A percentile compares a stretch with the other conserved stretches of the same genome.
phyloP scores from a whole-genome alignment of 139 green algal species.

The Haematococcus lacustris region DNA sequence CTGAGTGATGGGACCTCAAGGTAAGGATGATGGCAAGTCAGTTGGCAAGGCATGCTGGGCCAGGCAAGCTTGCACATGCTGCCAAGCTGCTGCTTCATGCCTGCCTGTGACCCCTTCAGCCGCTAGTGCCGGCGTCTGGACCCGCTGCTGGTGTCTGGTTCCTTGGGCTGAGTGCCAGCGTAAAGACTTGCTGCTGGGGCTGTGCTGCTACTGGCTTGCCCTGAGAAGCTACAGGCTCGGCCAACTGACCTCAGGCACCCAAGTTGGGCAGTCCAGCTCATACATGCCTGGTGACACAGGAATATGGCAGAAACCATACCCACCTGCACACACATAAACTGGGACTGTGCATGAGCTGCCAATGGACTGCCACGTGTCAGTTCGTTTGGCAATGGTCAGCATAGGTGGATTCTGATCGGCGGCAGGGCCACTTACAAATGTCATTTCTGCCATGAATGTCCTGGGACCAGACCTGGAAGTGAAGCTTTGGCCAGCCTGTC shows the following conservation, averaged over 20 bases:
- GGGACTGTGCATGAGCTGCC: not conserved
- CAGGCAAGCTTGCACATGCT: no score
- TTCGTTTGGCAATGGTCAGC: not conserved
- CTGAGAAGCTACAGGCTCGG: not conserved
- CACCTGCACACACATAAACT: slow-evolving; percentile 41
- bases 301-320: slow-evolving; percentile 74
- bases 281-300: slow-evolving; percentile 59
- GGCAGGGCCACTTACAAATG: slow-evolving; percentile 49
- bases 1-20: no score
- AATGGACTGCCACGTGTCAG: not conserved
- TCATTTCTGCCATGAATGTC: slow-evolving; percentile 61
- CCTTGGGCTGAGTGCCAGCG: no score
- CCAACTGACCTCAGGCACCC: slow-evolving; percentile 57
- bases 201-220: no score
- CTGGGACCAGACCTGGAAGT: slow-evolving; percentile 73
- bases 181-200: no score
- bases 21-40: no score
- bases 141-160: not conserved
- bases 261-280: slow-evolving; percentile 59
- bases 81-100: no score
- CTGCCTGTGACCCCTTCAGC: no score
- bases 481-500: slow-evolving; percentile 68
- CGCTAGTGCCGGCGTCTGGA: not conserved
- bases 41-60: no score
- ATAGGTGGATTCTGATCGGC: not conserved